phyloP scores from a whole-genome alignment of 2,329 filamentous ascomycete species.

The Aspergillus novofumigatus region DNA sequence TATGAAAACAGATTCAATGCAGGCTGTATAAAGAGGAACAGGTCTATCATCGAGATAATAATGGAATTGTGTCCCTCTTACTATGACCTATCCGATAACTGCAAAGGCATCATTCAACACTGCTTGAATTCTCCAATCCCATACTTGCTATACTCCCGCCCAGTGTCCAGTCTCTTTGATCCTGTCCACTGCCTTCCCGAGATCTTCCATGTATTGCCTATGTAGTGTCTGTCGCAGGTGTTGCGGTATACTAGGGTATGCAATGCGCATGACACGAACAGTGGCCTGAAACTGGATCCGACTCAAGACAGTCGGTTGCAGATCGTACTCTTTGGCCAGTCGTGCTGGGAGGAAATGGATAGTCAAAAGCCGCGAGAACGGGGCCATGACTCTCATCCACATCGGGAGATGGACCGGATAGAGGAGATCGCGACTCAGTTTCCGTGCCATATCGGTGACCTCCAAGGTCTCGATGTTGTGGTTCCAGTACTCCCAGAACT shows the following conservation, averaged over 20 bases:
- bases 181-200: slow-evolving; percentile 8
- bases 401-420: slow-evolving; percentile 9
- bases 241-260: slow-evolving; percentile 6
- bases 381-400: slow-evolving; percentile 1
- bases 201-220: slow-evolving; percentile 11
- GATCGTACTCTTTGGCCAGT: slow-evolving; percentile 11
- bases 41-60: too few relatives aligned
- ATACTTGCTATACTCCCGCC: neutral
- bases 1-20: too few relatives aligned
- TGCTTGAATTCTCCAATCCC: neutral
- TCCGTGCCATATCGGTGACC: slow-evolving; percentile 25
- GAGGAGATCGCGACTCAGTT: slow-evolving; percentile 11
- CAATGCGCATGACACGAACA: slow-evolving; percentile 5
- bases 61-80: too few relatives aligned
- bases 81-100: neutral
- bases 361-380: slow-evolving; percentile 3
- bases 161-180: slow-evolving; percentile 13
- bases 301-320: slow-evolving; percentile 6
- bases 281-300: slow-evolving; percentile 4
- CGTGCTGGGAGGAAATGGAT: slow-evolving; percentile 7
- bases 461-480: slow-evolving; percentile 20
- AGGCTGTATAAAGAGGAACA: too few relatives aligned
- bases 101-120: neutral
- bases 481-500: slow-evolving; percentile 30
- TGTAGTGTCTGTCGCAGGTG: slow-evolving; percentile 4